Evolutionary conservation across 805 yeast genomes (phyloP), one percentile per base, ranked within the genome.

Genomic region (Metschnikowia peoriensis): DNA sequence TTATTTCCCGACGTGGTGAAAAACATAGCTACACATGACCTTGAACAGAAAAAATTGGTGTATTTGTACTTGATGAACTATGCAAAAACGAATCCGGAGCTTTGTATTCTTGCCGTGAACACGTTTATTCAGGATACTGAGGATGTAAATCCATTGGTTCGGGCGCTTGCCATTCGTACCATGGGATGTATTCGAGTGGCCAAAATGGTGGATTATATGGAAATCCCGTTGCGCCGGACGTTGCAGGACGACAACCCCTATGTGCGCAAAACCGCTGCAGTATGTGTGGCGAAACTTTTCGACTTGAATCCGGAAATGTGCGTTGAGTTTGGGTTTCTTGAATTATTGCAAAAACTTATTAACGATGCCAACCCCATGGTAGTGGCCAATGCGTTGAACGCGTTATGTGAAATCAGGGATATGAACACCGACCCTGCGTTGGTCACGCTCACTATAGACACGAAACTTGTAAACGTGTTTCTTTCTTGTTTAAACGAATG

Each of bases 111-210:
- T 61, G 99, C 97, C 1, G 98, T 94, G 47, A 94, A 94, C 71
- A 94, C 99, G 1, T 94, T 94, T 78, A 97, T 94, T 28, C 82
- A 80, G 68, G 99, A 94, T 71, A 84, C 97, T 1, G 96, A 89
- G 66, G 98, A 94, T 67, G 96, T 97, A 46, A 94, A 94, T 65
- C 99, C 99, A 1, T 78, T 96, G 61, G 92, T 94, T 28, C 80
- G 98, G 50, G 97, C 98, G 1, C 81, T 94, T 71, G 98, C 99
- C 0, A 92, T 94, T 54, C 82, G 99, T 65, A 94, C 99, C 11
- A 94, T 94, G 99, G 98, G 99, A 0, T 93, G 97, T 73, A 91
- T 94, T 47, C 77, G 98, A 43, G 98, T 94, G 16, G 96, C 89
- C 65, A 92, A 88, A 69, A 92, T 94, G 84, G 89, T 91, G 41